Evolutionary conservation across 176 grass and related monocot species (phyloP).

Genomic region (Guadua angustifolia): DNA sequence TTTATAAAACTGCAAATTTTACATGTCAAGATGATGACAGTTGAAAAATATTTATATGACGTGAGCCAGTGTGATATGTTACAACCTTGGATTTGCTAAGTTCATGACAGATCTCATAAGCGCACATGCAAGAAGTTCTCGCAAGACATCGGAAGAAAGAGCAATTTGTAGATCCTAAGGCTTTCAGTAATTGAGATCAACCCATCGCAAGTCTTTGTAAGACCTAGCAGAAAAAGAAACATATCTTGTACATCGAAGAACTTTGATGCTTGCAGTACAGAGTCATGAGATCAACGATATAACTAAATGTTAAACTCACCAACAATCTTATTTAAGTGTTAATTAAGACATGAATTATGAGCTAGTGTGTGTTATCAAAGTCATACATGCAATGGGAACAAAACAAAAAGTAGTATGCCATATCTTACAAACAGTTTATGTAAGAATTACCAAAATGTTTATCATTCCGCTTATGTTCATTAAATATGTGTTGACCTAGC

Average conservation of each 20-base stretch:
- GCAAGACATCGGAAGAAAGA: conserved; percentile 77
- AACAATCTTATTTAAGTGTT: too few relatives aligned
- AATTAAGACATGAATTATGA: too few relatives aligned
- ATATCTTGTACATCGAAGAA: conserved; percentile 9
- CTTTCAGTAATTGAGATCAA: conserved; percentile 69
- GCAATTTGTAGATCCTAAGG: conserved; percentile 81
- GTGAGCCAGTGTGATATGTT: conserved; percentile 23
- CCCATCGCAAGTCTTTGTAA: conserved; percentile 76
- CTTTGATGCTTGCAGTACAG: conserved; percentile 27
- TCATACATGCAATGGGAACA: too few relatives aligned
- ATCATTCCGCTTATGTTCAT: too few relatives aligned
- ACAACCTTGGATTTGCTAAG: conserved; percentile 91
- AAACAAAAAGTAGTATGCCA: too few relatives aligned
- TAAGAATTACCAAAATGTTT: too few relatives aligned
- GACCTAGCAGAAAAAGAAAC: conserved; percentile 61
- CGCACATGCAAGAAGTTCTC: conserved; percentile 91
- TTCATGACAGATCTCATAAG: conserved; percentile 88
- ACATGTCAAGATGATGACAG: conserved; percentile 35
- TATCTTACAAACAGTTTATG: too few relatives aligned
- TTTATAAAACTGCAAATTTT: conserved; percentile 90
- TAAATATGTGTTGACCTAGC: too few relatives aligned
- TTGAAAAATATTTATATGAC: conserved; percentile 26
- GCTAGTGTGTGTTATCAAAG: too few relatives aligned
- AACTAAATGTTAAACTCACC: too few relatives aligned
- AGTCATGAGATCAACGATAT: conserved; percentile 13